Conservation (phyloP, 495 filamentous ascomycete genomes). For the Daldinia grandis region DNA sequence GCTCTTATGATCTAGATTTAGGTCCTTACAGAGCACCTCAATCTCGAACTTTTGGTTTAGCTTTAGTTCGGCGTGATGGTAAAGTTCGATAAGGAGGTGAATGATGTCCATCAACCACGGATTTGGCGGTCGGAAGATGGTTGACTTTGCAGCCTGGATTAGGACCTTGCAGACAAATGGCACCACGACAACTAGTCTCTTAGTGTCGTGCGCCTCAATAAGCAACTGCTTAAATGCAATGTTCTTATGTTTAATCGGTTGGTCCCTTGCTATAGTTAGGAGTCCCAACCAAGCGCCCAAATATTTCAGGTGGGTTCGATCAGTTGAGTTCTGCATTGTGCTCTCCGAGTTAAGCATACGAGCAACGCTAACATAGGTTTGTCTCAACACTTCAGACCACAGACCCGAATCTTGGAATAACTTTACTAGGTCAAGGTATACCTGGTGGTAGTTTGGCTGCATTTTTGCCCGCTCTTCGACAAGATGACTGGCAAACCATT, state of each 20-base stretch:
- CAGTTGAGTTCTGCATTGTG: conserved; percentile 78
- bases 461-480: conserved; percentile 96
- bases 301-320: conserved; percentile 89
- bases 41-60: conserved; percentile 98
- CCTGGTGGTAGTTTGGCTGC: conserved; percentile 92
- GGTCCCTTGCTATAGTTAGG: conserved; percentile 90
- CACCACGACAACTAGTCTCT: conserved; percentile 88
- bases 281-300: conserved; percentile 92
- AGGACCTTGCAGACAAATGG: conserved; percentile 97
- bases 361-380: conserved; percentile 87
- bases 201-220: conserved; percentile 88
- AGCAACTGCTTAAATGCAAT: conserved; percentile 96
- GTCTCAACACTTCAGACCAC: conserved; percentile 88
- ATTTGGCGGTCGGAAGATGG: conserved; percentile 91
- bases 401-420: conserved; percentile 79
- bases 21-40: conserved; percentile 91
- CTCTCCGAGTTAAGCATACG: conserved; percentile 88
- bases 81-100: conserved; percentile 85
- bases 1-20: conserved; percentile 85
- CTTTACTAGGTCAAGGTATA: conserved; percentile 89
- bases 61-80: conserved; percentile 90
- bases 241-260: conserved; percentile 95
- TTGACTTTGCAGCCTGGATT: conserved; percentile 80
- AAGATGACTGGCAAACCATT: conserved; percentile 96
- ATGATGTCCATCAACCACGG: conserved; percentile 98